These are phyloP conservation scores for Saccharomycopsis sp. DNA, from an alignment of 805 yeast species.

Conservation along the genomic window DNA sequence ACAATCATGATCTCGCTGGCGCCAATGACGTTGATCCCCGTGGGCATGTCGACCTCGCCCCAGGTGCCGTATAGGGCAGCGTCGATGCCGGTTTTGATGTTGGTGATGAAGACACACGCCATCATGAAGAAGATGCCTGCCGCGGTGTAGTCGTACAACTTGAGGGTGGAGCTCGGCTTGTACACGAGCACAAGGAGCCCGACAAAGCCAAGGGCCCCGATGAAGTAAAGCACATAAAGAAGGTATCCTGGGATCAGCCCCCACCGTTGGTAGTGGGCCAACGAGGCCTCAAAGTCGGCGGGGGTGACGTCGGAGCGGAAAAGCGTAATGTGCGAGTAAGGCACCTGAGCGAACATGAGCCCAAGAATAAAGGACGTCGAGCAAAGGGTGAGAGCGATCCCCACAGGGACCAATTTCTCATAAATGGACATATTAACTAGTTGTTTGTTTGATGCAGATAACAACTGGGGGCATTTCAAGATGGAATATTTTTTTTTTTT, in stretches of 20 bases:
- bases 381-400: constrained; percentile 32
- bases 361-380: constrained; percentile 70
- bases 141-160: constrained; percentile 84
- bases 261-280: constrained; percentile 69
- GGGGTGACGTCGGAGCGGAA: constrained; percentile 49
- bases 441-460: no score
- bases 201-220: constrained; percentile 54
- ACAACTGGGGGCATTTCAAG: no score
- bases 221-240: constrained; percentile 22
- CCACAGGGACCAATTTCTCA: constrained; percentile 37
- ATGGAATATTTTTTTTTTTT: constrained; percentile 2
- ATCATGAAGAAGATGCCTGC: constrained; percentile 65
- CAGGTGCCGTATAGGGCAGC: constrained; percentile 66
- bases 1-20: constrained; percentile 78
- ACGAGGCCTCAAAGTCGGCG: constrained; percentile 49
- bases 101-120: constrained; percentile 74
- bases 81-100: constrained; percentile 70
- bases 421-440: constrained; percentile 23
- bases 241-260: constrained; percentile 44
- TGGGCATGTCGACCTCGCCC: constrained; percentile 86
- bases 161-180: constrained; percentile 78
- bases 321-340: constrained; percentile 70
- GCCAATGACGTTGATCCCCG: constrained; percentile 86
- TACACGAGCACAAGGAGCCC: constrained; percentile 73
- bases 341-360: constrained; percentile 63